These are phyloP conservation scores for Phytopythium oedochilum DNA, from an alignment of 352 stramenopile species.

Conservation along the genomic window DNA sequence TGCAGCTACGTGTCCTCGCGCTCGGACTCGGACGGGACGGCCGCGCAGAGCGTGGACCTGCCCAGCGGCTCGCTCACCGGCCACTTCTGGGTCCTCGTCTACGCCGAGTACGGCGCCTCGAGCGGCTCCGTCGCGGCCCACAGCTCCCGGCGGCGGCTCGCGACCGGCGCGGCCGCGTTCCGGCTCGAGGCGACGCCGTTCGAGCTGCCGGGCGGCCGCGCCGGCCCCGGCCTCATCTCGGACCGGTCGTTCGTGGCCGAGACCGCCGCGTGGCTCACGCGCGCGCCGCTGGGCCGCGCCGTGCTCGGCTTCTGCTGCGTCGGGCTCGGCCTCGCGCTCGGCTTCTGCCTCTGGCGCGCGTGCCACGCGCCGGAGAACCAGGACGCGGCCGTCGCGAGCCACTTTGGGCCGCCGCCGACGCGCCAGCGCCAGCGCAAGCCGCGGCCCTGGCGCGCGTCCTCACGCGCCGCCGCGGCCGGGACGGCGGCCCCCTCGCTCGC, in stretches of 20 bases:
- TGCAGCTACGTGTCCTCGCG: constrained; percentile 55
- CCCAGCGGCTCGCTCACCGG: constrained; percentile 48
- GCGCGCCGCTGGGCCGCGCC: constrained; percentile 31
- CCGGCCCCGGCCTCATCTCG: constrained; percentile 26
- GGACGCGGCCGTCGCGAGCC: constrained; percentile 30
- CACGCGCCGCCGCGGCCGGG: too few relatives aligned
- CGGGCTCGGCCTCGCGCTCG: constrained; percentile 26
- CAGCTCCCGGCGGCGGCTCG: not conserved
- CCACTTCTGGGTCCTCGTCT: constrained; percentile 72
- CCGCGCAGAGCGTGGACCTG: constrained; percentile 40
- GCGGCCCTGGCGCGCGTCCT: too few relatives aligned
- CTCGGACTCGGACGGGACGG: constrained; percentile 6
- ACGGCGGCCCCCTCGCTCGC: not conserved
- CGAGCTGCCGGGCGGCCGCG: constrained; percentile 11
- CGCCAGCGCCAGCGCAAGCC: too few relatives aligned
- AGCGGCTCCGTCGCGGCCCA: constrained; percentile 5
- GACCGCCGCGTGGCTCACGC: constrained; percentile 48
- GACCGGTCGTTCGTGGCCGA: constrained; percentile 39
- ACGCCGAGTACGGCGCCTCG: constrained; percentile 44
- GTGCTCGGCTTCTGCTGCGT: constrained; percentile 42
- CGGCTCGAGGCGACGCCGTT: constrained; percentile 41
- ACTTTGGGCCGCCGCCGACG: too few relatives aligned
- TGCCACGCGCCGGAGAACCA: constrained; percentile 60
- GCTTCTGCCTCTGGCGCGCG: constrained; percentile 55
- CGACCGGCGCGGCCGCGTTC: constrained; percentile 14